A percentile compares a stretch with the other conserved stretches of the same genome.
Conservation (phyloP, 352 stramenopile genomes). For the Pythium utonaiense region DNA sequence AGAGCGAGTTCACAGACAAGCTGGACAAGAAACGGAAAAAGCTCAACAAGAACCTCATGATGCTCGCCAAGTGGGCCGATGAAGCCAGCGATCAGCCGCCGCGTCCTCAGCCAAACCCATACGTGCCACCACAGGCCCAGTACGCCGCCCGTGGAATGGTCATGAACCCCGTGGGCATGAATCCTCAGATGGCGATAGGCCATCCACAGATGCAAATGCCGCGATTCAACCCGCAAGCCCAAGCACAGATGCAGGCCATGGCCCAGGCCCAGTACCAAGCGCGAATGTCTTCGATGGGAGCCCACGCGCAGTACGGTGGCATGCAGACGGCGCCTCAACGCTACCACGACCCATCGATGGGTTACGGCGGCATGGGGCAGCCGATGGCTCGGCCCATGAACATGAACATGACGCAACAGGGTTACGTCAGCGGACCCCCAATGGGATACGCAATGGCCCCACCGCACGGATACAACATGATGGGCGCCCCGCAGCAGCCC, state of each 20-base stretch:
- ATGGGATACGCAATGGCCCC: conserved; percentile 43
- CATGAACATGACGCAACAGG: conserved; percentile 17
- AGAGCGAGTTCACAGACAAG: conserved; percentile 80
- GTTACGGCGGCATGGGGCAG: conserved; percentile 15
- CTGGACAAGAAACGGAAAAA: conserved; percentile 88
- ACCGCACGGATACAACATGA: conserved; percentile 52
- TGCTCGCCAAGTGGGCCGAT: conserved; percentile 84
- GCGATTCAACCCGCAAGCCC: conserved; percentile 29
- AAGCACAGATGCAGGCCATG: conserved; percentile 35
- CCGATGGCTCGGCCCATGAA: conserved; percentile 18
- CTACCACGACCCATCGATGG: conserved; percentile 22
- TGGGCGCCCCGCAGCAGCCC: conserved; percentile 24
- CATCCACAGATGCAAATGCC: conserved; percentile 36
- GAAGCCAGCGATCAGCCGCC: conserved; percentile 72
- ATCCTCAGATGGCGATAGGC: conserved; percentile 22
- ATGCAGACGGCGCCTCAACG: conserved; percentile 3
- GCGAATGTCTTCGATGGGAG: conserved; percentile 54
- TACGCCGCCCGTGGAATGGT: conserved; percentile 34
- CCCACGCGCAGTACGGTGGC: conserved; percentile 21
- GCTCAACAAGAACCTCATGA: conserved; percentile 90
- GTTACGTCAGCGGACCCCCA: conserved; percentile 33
- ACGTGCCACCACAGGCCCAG: conserved; percentile 24
- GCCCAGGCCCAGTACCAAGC: conserved; percentile 65
- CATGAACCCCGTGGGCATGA: conserved; percentile 28
- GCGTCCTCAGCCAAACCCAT: conserved; percentile 32